phyloP scores from a whole-genome alignment of 1,139 yeast species.

The Wickerhamiella pararugosa region DNA sequence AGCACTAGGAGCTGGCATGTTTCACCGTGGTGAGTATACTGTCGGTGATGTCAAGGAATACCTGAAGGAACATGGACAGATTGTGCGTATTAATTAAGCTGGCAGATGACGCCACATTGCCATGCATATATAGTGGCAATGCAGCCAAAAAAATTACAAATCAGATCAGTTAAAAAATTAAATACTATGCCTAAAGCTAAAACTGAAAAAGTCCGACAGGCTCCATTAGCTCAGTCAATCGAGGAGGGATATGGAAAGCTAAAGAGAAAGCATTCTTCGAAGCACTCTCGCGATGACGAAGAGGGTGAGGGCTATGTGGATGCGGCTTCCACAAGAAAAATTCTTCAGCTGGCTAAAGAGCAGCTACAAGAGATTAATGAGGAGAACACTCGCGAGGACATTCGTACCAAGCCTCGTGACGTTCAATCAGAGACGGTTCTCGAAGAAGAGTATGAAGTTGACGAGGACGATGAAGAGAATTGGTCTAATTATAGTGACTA shows the following conservation, averaged over 20 bases:
- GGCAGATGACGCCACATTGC: background rate
- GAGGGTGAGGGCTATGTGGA: conserved; percentile 56
- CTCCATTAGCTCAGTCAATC: conserved; percentile 65
- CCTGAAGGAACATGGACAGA: conserved; percentile 36
- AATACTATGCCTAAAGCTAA: conserved; percentile 22
- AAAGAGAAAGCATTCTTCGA: conserved; percentile 28
- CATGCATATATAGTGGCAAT: background rate
- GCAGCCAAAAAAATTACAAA: conserved; percentile 1
- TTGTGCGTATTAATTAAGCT: conserved; percentile 23
- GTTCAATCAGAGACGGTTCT: conserved; percentile 18
- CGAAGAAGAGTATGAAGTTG: conserved; percentile 27
- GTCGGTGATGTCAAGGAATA: conserved; percentile 68
- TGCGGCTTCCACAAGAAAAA: conserved; percentile 70
- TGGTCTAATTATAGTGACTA: conserved; percentile 31
- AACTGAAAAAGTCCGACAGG: conserved; percentile 34
- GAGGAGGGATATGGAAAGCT: conserved; percentile 59
- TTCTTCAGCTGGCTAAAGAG: conserved; percentile 73
- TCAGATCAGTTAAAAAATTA: background rate
- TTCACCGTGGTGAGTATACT: conserved; percentile 84
- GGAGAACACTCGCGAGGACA: conserved; percentile 27
- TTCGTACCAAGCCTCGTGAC: conserved; percentile 19
- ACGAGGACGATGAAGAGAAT: conserved; percentile 30
- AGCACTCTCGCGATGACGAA: conserved; percentile 27
- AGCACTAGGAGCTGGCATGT: conserved; percentile 95
- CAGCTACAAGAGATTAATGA: conserved; percentile 82